Evolutionary conservation across 441 rosid genomes (phyloP), one percentile per base, ranked within the genome.

Genomic region (Sinapis alba): DNA sequence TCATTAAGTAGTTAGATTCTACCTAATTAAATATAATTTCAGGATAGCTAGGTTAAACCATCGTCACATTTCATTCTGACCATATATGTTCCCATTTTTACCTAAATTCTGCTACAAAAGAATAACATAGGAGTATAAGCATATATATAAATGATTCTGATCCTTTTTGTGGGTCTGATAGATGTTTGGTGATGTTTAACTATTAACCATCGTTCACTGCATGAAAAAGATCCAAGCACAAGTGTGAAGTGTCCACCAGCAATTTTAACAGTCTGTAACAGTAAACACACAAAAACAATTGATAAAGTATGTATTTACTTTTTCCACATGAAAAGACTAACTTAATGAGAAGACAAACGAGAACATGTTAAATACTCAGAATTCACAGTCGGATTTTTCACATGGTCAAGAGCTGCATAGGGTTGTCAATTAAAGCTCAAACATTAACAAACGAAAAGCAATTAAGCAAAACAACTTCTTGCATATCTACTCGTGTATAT

Each of bases 1-100:
- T 67, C 78, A 73, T 61, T 53, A 32, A 53, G 69, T 38, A 28
- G 50, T 61, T 67, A 62, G 69, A 50, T 72, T 73, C 69, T 73
- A 28, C 30, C 2, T 43, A 65, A 58, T 43, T 58, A 28, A 0
- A 64, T 21, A 30, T 56, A 28, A 20, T 41, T 69, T 69, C 9
- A 23, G 8, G 43, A 13, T 54, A 69, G 28, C 27, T 56, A 70
- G 62, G 72, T 58, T 64, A 64, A 45, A 45, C 24, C 68, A 56
- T 65, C 62, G 27, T 38, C 74, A 75, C 32, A 38, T 53, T 13
- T 56, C n/a, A 50, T 67, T 51, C 19, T 51, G 56, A 41, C 41
- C 53, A 76, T 28, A 56, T 62, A 61, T 68, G 30, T 56, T 63
- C 30, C 60, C 41, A 45, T 20, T 56, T 28, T 62, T 60, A 19